phyloP scores from a whole-genome alignment of 2,329 filamentous ascomycete species.

The Cladosporium sp. region DNA sequence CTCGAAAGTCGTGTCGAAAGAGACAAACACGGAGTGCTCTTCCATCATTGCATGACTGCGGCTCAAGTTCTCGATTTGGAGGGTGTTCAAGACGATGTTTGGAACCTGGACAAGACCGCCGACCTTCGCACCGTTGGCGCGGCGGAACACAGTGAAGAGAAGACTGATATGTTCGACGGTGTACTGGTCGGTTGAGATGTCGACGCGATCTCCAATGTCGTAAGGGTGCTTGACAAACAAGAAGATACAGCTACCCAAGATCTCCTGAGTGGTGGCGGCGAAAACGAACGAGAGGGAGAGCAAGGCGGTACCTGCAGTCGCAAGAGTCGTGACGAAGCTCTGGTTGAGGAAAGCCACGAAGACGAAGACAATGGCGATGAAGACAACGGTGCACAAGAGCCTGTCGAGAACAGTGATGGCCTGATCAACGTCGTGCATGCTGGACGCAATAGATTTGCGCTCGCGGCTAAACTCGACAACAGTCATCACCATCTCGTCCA shows the following conservation, averaged over 20 bases:
- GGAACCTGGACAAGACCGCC: constrained; percentile 62
- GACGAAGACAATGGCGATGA: constrained; percentile 63
- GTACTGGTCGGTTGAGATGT: constrained; percentile 67
- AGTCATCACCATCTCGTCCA: constrained; percentile 92
- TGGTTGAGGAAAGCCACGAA: constrained; percentile 81
- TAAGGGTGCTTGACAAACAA: constrained; percentile 98
- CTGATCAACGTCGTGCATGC: constrained; percentile 96
- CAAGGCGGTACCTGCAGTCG: constrained; percentile 85
- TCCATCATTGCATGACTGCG: constrained; percentile 91
- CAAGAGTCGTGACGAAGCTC: constrained; percentile 77
- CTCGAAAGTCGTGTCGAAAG: constrained; percentile 82
- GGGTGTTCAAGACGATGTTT: constrained; percentile 83
- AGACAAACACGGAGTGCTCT: constrained; percentile 71
- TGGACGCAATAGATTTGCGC: constrained; percentile 81
- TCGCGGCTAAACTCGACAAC: constrained; percentile 79
- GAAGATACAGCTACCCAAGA: constrained; percentile 98
- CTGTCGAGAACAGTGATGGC: constrained; percentile 88
- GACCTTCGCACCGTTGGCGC: constrained; percentile 75
- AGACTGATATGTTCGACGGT: constrained; percentile 92
- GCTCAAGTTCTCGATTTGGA: constrained; percentile 94
- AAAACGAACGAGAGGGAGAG: constrained; percentile 97
- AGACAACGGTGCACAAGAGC: constrained; percentile 74
- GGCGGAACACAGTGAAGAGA: constrained; percentile 86
- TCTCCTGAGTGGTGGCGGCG: constrained; percentile 83
- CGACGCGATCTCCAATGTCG: constrained; percentile 91